Evolutionary conservation across 2,329 filamentous ascomycete species (phyloP).

Genomic region (Stachybotrys echinatus): DNA sequence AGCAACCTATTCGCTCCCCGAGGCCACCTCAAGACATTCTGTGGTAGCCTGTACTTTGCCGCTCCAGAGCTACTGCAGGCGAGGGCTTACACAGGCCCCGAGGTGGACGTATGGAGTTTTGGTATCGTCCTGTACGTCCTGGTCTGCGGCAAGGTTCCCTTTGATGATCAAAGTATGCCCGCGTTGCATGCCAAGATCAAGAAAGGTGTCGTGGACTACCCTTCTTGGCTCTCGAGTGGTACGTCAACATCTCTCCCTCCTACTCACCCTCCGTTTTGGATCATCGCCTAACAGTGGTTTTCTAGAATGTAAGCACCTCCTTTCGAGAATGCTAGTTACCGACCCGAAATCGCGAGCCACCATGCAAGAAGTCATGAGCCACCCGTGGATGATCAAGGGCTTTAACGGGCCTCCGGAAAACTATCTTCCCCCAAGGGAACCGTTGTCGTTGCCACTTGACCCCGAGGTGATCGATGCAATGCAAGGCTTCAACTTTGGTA

Average conservation of each 20-base stretch:
- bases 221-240: slow-evolving; percentile 87
- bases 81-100: slow-evolving; percentile 88
- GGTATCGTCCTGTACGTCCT: slow-evolving; percentile 96
- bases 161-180: slow-evolving; percentile 99
- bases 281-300: slow-evolving; percentile 25
- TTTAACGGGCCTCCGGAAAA: slow-evolving; percentile 86
- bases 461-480: slow-evolving; percentile 81
- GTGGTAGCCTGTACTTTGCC: slow-evolving; percentile 95
- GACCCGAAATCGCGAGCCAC: slow-evolving; percentile 83
- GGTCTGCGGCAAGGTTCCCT: slow-evolving; percentile 96
- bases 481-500: slow-evolving; percentile 97
- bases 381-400: slow-evolving; percentile 94
- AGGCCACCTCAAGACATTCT: slow-evolving; percentile 89
- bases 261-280: neutral
- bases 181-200: slow-evolving; percentile 98
- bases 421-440: slow-evolving; percentile 76
- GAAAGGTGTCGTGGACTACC: slow-evolving; percentile 92
- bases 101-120: slow-evolving; percentile 98
- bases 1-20: slow-evolving; percentile 92
- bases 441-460: slow-evolving; percentile 80
- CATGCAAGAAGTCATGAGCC: slow-evolving; percentile 86
- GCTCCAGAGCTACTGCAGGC: slow-evolving; percentile 92
- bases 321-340: slow-evolving; percentile 92
- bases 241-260: slow-evolving; percentile 25
- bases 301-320: slow-evolving; percentile 85